Evolutionary conservation across 2,329 filamentous ascomycete species (phyloP).

Genomic region (Cyphellophora europaea): DNA sequence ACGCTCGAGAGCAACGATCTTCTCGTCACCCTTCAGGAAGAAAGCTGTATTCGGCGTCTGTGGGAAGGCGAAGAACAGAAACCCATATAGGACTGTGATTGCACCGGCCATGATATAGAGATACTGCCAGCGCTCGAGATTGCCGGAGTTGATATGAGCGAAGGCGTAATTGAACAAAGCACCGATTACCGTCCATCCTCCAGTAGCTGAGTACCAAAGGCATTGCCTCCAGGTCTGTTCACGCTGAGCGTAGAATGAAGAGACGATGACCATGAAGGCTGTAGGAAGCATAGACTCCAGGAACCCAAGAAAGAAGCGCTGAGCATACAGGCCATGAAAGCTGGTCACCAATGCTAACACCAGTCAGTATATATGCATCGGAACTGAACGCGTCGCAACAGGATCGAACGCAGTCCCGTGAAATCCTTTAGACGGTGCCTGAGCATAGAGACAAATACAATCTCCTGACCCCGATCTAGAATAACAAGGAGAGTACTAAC

Average conservation of each 20-base stretch:
- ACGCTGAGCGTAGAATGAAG: slow-evolving; percentile 53
- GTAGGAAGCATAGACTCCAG: slow-evolving; percentile 58
- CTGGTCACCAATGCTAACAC: slow-evolving; percentile 55
- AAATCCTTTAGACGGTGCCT: too few relatives aligned
- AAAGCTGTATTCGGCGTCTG: slow-evolving; percentile 58
- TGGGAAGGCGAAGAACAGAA: slow-evolving; percentile 57
- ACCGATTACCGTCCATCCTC: slow-evolving; percentile 53
- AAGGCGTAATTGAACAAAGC: slow-evolving; percentile 59
- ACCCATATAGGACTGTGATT: slow-evolving; percentile 55
- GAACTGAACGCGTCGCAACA: too few relatives aligned
- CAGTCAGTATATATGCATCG: too few relatives aligned
- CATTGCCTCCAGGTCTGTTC: slow-evolving; percentile 57
- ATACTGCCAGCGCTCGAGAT: slow-evolving; percentile 57
- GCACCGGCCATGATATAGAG: slow-evolving; percentile 59
- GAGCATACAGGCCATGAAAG: slow-evolving; percentile 54
- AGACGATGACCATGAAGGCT: slow-evolving; percentile 56
- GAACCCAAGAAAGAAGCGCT: slow-evolving; percentile 56
- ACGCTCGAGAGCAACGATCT: slow-evolving; percentile 55
- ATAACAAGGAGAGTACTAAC: too few relatives aligned
- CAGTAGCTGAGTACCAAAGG: slow-evolving; percentile 55
- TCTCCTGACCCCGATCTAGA: too few relatives aligned
- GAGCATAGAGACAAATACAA: too few relatives aligned
- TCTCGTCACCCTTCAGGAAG: slow-evolving; percentile 54
- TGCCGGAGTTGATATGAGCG: slow-evolving; percentile 49
- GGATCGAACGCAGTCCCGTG: too few relatives aligned